Evolutionary conservation across 2,329 filamentous ascomycete genomes (phyloP).

Genomic region (Triangularia verruculosa): DNA sequence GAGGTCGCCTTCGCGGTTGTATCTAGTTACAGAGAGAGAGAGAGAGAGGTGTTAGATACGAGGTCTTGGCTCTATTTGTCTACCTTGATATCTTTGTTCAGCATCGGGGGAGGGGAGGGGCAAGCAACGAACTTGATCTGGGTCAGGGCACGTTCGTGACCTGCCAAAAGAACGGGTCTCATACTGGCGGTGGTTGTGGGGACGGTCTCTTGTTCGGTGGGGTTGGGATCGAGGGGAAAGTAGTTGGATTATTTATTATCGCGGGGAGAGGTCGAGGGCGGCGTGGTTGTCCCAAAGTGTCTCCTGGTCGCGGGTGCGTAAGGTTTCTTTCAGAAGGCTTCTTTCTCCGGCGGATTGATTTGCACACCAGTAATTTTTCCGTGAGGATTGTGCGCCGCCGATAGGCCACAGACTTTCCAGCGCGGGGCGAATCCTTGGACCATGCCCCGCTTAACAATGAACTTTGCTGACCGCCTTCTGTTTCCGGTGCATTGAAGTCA

Average conservation of each 20-base stretch:
- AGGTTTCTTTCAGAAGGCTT: slow-evolving; percentile 12
- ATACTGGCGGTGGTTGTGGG: slow-evolving; percentile 53
- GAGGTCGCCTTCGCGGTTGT: slow-evolving; percentile 92
- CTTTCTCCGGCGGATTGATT: slow-evolving; percentile 19
- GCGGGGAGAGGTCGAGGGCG: slow-evolving; percentile 9
- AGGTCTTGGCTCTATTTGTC: slow-evolving; percentile 4
- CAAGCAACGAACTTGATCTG: slow-evolving; percentile 71
- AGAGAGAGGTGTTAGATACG: background rate
- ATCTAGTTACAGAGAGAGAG: slow-evolving; percentile 52
- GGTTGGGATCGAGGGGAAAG: background rate
- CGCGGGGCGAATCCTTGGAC: slow-evolving; percentile 24
- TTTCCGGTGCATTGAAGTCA: slow-evolving; percentile 6
- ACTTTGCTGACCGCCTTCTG: slow-evolving; percentile 20
- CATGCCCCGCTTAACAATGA: slow-evolving; percentile 10
- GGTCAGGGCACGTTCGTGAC: slow-evolving; percentile 94
- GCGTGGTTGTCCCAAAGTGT: slow-evolving; percentile 7
- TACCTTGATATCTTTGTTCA: background rate
- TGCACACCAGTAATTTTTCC: slow-evolving; percentile 27
- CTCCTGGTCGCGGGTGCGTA: slow-evolving; percentile 15
- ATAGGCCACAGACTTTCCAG: slow-evolving; percentile 19
- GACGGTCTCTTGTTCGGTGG: background rate
- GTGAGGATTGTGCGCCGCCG: slow-evolving; percentile 28
- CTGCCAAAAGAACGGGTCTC: slow-evolving; percentile 94
- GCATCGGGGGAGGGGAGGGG: background rate
- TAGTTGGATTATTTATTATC: slow-evolving; percentile 1